Conservation (phyloP, 2,329 filamentous ascomycete genomes). For the Teratosphaeria pseudoeucalypti region DNA sequence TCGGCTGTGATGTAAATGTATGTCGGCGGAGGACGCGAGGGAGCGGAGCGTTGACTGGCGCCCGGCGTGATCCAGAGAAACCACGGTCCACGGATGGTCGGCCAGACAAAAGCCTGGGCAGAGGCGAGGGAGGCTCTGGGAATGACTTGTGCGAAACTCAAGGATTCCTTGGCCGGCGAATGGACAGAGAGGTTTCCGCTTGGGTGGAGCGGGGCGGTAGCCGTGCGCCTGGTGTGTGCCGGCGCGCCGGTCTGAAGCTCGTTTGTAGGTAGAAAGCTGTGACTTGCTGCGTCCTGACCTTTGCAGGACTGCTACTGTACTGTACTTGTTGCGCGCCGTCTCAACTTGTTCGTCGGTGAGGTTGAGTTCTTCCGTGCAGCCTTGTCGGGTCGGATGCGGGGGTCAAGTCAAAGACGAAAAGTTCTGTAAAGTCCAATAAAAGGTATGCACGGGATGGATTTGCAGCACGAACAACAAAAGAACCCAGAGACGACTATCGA, state of each 20-base stretch:
- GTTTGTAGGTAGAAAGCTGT: background rate
- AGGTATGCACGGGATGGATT: background rate
- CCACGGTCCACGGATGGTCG: background rate
- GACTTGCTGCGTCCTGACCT: background rate
- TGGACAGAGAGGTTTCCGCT: constrained; percentile 2
- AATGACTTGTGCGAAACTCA: background rate
- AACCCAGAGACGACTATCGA: background rate
- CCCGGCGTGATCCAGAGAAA: constrained; percentile 2
- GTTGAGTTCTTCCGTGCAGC: background rate
- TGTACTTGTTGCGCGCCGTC: background rate
- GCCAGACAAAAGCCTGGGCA: background rate
- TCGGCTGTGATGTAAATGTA: background rate
- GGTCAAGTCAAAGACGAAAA: background rate
- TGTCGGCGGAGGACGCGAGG: background rate
- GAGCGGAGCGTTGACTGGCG: constrained; percentile 1
- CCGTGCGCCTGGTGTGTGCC: background rate
- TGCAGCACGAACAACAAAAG: background rate
- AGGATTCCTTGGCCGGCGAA: constrained; percentile 1
- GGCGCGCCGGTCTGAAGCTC: constrained; percentile 1
- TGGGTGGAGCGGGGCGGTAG: constrained; percentile 1
- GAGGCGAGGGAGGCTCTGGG: background rate
- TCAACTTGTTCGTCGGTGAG: background rate
- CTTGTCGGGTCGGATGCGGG: background rate
- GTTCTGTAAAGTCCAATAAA: background rate
- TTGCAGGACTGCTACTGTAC: background rate